Conservation (phyloP, 495 filamentous ascomycete species). For the Hyaloscypha hepaticicola region DNA sequence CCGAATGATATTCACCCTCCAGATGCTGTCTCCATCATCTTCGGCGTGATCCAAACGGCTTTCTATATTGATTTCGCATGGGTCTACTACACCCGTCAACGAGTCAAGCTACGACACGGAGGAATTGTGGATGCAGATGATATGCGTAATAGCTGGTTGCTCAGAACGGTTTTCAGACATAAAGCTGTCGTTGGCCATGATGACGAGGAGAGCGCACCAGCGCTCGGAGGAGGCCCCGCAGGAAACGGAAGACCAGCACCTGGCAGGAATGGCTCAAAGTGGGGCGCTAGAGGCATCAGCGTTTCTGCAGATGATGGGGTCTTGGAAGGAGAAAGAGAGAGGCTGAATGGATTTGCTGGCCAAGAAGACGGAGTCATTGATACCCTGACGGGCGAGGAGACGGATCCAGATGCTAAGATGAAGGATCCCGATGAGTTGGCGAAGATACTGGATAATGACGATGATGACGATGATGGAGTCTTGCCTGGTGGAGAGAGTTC, state of each 20-base stretch:
- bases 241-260: slow-evolving; percentile 25
- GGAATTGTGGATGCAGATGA: slow-evolving; percentile 94
- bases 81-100: slow-evolving; percentile 92
- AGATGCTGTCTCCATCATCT: slow-evolving; percentile 74
- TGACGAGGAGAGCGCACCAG: slow-evolving; percentile 51
- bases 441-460: slow-evolving; percentile 49
- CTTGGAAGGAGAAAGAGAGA: slow-evolving; percentile 47
- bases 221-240: slow-evolving; percentile 36
- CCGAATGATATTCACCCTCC: slow-evolving; percentile 49
- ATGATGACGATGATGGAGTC: slow-evolving; percentile 32
- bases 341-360: slow-evolving; percentile 18
- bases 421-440: slow-evolving; percentile 57
- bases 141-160: slow-evolving; percentile 75
- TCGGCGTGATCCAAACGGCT: slow-evolving; percentile 85
- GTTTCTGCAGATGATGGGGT: slow-evolving; percentile 78
- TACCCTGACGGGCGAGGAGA: slow-evolving; percentile 26
- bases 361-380: slow-evolving; percentile 30
- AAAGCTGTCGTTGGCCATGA: slow-evolving; percentile 41
- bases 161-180: slow-evolving; percentile 52
- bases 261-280: slow-evolving; percentile 45
- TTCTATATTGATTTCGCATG: slow-evolving; percentile 95
- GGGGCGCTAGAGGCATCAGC: slow-evolving; percentile 77
- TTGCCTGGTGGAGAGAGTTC: neutral
- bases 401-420: slow-evolving; percentile 54
- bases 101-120: slow-evolving; percentile 89